Conservation (phyloP, 1,284 basidiomycete species). For the Fomitopsis schrenkii region DNA sequence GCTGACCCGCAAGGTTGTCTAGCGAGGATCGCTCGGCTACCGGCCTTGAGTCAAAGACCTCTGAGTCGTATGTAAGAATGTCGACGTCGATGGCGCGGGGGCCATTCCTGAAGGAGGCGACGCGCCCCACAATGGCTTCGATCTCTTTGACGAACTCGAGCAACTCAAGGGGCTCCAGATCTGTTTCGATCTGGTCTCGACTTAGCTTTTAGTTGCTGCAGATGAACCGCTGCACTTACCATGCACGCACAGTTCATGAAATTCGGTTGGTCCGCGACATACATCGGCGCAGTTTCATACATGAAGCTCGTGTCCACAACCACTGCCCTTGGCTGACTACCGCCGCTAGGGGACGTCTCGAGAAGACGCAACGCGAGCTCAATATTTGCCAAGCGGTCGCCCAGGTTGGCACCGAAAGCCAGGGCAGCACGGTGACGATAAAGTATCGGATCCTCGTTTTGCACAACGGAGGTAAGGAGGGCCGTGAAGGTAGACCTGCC, state of each 20-base stretch:
- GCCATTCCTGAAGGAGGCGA: constrained; percentile 80
- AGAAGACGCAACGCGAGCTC: constrained; percentile 66
- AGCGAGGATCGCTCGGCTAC: constrained; percentile 33
- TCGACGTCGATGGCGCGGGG: constrained; percentile 93
- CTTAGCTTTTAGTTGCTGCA: background rate
- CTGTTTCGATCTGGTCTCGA: constrained; percentile 63
- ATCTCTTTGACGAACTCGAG: constrained; percentile 72
- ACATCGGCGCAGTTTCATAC: constrained; percentile 96
- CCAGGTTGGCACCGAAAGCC: constrained; percentile 89
- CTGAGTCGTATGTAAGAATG: constrained; percentile 76
- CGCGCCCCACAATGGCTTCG: constrained; percentile 78
- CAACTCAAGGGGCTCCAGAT: constrained; percentile 59
- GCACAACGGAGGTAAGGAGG: background rate
- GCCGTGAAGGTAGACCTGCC: background rate
- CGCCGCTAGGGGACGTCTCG: constrained; percentile 37
- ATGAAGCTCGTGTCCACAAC: constrained; percentile 85
- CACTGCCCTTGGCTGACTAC: constrained; percentile 25
- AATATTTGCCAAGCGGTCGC: constrained; percentile 85
- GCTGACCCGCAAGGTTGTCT: constrained; percentile 55
- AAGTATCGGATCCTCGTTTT: background rate
- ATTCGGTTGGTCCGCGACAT: constrained; percentile 83
- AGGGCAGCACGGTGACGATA: constrained; percentile 50
- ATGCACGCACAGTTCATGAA: constrained; percentile 93
- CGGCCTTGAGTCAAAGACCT: constrained; percentile 56
- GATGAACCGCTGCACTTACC: constrained; percentile 40